These are phyloP conservation scores for Begonia masoniana DNA, from an alignment of 306 rosid species.

Conservation along the genomic window DNA sequence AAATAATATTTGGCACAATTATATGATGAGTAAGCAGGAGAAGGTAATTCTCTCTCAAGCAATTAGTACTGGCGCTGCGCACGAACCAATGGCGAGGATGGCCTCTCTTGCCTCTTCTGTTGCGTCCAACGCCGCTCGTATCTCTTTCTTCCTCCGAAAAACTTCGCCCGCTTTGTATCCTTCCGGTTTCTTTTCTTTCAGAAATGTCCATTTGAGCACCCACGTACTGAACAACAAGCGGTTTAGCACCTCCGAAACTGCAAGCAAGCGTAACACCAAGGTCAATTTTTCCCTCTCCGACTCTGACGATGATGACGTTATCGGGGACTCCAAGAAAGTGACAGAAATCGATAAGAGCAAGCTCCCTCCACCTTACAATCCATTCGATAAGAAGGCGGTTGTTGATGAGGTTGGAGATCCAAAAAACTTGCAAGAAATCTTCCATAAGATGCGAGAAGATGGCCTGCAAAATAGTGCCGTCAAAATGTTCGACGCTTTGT, in stretches of 20 bases:
- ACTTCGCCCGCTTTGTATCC: too few species aligned
- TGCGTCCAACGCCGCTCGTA: too few species aligned
- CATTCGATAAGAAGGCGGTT: conserved; percentile 47
- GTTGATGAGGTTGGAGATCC: conserved; percentile 50
- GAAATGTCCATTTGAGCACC: too few species aligned
- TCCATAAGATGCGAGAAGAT: conserved; percentile 45
- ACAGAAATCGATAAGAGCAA: conserved; percentile 10
- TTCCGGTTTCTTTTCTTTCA: too few species aligned
- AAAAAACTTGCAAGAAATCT: conserved; percentile 50
- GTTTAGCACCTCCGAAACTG: conserved; percentile 12
- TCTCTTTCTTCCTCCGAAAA: too few species aligned
- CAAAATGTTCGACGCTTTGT: conserved; percentile 93
- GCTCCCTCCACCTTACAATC: conserved; percentile 35
- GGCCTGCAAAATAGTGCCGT: conserved; percentile 51
- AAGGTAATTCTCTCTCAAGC: too few species aligned
- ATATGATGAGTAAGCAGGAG: too few species aligned
- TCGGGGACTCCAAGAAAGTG: not conserved
- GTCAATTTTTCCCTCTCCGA: conserved; percentile 24
- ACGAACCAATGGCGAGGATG: too few species aligned
- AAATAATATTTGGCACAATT: too few species aligned
- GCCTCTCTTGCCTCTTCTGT: too few species aligned
- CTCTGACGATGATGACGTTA: conserved; percentile 15
- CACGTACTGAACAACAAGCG: not conserved
- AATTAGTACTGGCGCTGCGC: too few species aligned
- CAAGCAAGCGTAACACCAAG: conserved; percentile 16